A percentile compares a stretch with the other conserved stretches of the same genome.
Evolutionary conservation across 2,329 filamentous ascomycete species (phyloP).

Genomic region (Cordyceps cicadae): DNA sequence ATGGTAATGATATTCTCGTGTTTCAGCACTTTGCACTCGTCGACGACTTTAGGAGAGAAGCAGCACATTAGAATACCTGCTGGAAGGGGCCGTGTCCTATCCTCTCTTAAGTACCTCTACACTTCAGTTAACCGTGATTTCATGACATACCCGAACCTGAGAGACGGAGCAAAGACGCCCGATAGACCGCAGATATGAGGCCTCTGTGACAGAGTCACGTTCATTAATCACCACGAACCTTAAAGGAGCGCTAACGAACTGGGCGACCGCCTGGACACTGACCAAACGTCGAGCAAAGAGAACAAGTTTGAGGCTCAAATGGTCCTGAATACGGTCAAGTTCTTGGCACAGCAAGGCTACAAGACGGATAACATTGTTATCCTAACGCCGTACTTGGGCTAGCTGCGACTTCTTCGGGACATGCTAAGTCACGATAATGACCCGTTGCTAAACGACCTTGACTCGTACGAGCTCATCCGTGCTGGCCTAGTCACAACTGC

Average conservation of each 20-base stretch:
- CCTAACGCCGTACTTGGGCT: slow-evolving; percentile 64
- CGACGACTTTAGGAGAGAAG: too few species aligned
- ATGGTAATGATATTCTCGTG: too few species aligned
- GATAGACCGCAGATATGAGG: too few species aligned
- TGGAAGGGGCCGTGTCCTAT: too few species aligned
- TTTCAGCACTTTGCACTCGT: too few species aligned
- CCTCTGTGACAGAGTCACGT: slow-evolving; percentile 42
- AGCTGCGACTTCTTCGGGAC: slow-evolving; percentile 50
- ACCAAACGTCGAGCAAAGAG: slow-evolving; percentile 41
- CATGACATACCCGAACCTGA: slow-evolving; percentile 54
- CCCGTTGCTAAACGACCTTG: slow-evolving; percentile 59
- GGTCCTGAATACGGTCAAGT: slow-evolving; percentile 55
- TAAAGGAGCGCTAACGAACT: slow-evolving; percentile 40
- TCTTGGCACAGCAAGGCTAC: slow-evolving; percentile 65
- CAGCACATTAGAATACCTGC: too few species aligned
- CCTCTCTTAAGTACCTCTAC: too few species aligned
- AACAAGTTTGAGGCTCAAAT: slow-evolving; percentile 61
- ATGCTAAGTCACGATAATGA: slow-evolving; percentile 50
- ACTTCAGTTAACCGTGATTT: too few species aligned
- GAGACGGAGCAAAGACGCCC: slow-evolving; percentile 44
- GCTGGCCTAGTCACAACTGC: slow-evolving; percentile 54
- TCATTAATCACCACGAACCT: slow-evolving; percentile 52
- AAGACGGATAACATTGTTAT: slow-evolving; percentile 56
- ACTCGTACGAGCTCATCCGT: slow-evolving; percentile 48
- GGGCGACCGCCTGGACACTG: slow-evolving; percentile 42